These are phyloP conservation scores for Pseudoturritis turrita DNA, from an alignment of 345 rosid genomes.

Conservation along the genomic window DNA sequence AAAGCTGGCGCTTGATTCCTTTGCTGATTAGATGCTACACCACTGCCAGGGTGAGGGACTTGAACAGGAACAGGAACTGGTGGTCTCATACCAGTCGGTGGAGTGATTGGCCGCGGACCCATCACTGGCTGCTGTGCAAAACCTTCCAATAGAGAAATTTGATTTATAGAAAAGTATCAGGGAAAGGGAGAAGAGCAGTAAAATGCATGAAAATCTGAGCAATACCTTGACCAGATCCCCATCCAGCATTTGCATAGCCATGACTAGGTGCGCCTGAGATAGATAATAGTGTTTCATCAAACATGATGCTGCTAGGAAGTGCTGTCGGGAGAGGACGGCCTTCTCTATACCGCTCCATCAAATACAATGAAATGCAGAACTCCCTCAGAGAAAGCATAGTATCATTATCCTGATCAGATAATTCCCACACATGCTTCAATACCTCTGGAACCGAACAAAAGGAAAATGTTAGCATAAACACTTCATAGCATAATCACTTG, in stretches of 20 bases:
- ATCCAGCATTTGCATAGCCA: constrained; percentile 61
- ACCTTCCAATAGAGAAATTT: constrained; percentile 40
- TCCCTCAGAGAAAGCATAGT: constrained; percentile 99
- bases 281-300: constrained; percentile 80
- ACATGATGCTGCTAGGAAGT: constrained; percentile 78
- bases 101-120: constrained; percentile 51
- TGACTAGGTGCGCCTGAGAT: constrained; percentile 73
- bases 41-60: constrained; percentile 41
- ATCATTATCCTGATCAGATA: constrained; percentile 96
- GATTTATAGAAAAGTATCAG: constrained; percentile 4
- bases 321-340: constrained; percentile 81
- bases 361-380: constrained; percentile 88
- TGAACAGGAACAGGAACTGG: constrained; percentile 46
- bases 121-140: constrained; percentile 58
- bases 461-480: constrained; percentile 12
- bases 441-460: constrained; percentile 56
- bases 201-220: constrained; percentile 21
- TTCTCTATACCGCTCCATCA: constrained; percentile 96
- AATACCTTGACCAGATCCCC: constrained; percentile 77
- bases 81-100: constrained; percentile 63
- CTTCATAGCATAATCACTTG: constrained; percentile 1
- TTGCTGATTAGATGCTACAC: constrained; percentile 44
- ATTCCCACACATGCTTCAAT: constrained; percentile 96
- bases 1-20: constrained; percentile 41
- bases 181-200: constrained; percentile 17